phyloP scores from a whole-genome alignment of 2,329 filamentous ascomycete genomes.

The Hypoxylon rubiginosum region DNA sequence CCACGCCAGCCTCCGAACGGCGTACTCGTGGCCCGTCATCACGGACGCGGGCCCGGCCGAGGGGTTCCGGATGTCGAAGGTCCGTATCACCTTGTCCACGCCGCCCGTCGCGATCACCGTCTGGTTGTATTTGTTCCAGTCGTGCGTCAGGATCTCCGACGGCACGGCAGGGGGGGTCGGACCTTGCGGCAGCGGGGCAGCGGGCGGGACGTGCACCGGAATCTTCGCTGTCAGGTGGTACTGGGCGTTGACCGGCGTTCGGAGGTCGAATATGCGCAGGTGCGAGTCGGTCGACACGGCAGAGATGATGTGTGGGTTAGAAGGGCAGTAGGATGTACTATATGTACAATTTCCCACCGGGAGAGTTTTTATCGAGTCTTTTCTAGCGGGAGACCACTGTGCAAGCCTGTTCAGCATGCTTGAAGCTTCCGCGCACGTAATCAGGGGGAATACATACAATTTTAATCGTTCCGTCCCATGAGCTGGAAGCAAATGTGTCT shows the following conservation, averaged over 20 bases:
- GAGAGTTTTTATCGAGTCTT: slow-evolving; percentile 82
- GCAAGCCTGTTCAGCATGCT: neutral
- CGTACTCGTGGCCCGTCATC: slow-evolving; percentile 90
- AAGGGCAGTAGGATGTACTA: slow-evolving; percentile 89
- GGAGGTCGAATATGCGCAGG: slow-evolving; percentile 90
- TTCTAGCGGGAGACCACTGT: slow-evolving; percentile 85
- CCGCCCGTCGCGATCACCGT: slow-evolving; percentile 88
- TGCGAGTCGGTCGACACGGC: slow-evolving; percentile 91
- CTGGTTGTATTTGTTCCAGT: slow-evolving; percentile 98
- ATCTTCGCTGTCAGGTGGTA: slow-evolving; percentile 89
- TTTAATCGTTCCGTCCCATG: slow-evolving; percentile 97
- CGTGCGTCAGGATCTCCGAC: slow-evolving; percentile 89
- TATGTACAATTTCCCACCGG: slow-evolving; percentile 96
- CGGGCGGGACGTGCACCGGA: slow-evolving; percentile 80
- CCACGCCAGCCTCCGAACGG: slow-evolving; percentile 88
- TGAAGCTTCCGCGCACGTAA: neutral
- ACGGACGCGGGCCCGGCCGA: slow-evolving; percentile 78
- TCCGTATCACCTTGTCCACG: slow-evolving; percentile 88
- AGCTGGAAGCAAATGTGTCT: slow-evolving; percentile 89
- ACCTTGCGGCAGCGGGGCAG: slow-evolving; percentile 56
- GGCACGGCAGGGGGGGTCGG: slow-evolving; percentile 65
- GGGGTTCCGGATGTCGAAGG: slow-evolving; percentile 89
- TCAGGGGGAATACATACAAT: slow-evolving; percentile 66
- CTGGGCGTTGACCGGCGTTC: slow-evolving; percentile 85
- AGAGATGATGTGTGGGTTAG: slow-evolving; percentile 86